These are phyloP conservation scores for Penicillium janthinellum DNA, from an alignment of 2,329 filamentous ascomycete genomes.

Conservation along the genomic window DNA sequence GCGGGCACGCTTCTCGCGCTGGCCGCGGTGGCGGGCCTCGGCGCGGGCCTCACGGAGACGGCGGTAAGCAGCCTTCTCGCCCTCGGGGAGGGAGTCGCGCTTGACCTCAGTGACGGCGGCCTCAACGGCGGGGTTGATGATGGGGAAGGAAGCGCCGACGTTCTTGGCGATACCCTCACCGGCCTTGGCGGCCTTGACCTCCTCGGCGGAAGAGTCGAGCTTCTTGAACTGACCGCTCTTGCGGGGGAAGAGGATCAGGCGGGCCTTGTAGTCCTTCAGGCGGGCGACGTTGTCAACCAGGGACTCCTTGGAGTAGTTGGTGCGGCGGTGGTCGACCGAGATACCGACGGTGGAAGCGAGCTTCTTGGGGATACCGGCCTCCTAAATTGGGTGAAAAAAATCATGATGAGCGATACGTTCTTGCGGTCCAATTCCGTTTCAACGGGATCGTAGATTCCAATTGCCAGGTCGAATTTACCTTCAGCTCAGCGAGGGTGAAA, in stretches of 20 bases:
- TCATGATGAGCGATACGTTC: not conserved
- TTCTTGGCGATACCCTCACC: constrained; percentile 56
- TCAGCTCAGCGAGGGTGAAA: constrained; percentile 96
- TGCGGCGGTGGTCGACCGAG: constrained; percentile 91
- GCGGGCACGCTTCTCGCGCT: constrained; percentile 89
- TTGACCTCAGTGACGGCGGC: constrained; percentile 72
- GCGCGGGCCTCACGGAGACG: constrained; percentile 81
- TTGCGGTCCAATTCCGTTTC: not conserved
- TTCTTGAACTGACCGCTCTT: constrained; percentile 92
- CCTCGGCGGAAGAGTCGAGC: constrained; percentile 82
- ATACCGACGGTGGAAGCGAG: constrained; percentile 96
- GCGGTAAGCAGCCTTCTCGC: constrained; percentile 83
- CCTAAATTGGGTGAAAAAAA: constrained; percentile 56
- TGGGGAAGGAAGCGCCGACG: constrained; percentile 67
- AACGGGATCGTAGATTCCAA: not conserved
- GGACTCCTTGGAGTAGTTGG: constrained; percentile 95
- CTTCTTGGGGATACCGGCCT: constrained; percentile 92
- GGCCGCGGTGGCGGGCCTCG: constrained; percentile 78
- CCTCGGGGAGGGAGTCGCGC: constrained; percentile 77
- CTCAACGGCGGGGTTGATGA: constrained; percentile 62
- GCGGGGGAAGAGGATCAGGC: constrained; percentile 97
- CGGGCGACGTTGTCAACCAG: constrained; percentile 93
- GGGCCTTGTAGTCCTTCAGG: constrained; percentile 95
- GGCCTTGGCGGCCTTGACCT: constrained; percentile 70
- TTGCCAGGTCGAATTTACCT: constrained; percentile 64